A percentile compares a stretch with the other conserved stretches of the same genome.
Evolutionary conservation across 345 rosid genomes (phyloP).

Genomic region (Theobroma cacao): DNA sequence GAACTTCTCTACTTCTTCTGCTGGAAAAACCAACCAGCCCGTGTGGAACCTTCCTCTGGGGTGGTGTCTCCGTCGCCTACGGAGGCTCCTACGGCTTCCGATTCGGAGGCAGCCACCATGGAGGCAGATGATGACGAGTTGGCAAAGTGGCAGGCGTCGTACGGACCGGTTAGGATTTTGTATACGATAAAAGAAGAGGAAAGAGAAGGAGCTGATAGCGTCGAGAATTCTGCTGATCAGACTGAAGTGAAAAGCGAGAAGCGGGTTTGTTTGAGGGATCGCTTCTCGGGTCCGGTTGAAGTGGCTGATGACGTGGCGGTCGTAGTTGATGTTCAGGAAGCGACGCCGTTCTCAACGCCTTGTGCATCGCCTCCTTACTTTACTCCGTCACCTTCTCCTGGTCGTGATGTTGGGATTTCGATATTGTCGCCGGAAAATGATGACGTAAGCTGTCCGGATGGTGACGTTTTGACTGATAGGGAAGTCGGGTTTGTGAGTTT

Average conservation of each 20-base stretch:
- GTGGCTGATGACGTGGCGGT: constrained; percentile 5
- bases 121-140: constrained; percentile 31
- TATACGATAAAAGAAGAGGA: constrained; percentile 75
- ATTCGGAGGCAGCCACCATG: neutral
- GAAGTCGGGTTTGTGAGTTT: neutral
- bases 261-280: neutral
- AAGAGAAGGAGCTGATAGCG: constrained; percentile 34
- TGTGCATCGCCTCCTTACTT: constrained; percentile 55
- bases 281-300: neutral
- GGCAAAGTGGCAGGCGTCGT: constrained; percentile 36
- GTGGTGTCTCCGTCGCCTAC: constrained; percentile 21
- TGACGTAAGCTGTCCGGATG: neutral
- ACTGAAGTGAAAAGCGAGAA: constrained; percentile 6
- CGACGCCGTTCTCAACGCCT: constrained; percentile 74
- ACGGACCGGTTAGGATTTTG: constrained; percentile 59
- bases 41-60: constrained; percentile 40
- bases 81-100: neutral
- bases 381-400: constrained; percentile 70
- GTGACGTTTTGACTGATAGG: neutral
- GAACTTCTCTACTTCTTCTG: constrained; percentile 80
- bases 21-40: constrained; percentile 48
- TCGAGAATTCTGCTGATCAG: neutral
- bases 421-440: neutral
- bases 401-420: neutral
- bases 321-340: constrained; percentile 18